A percentile compares a stretch with the other conserved stretches of the same genome.
phyloP scores from a whole-genome alignment of 1,139 yeast species.

The Geotrichum armillariae region DNA sequence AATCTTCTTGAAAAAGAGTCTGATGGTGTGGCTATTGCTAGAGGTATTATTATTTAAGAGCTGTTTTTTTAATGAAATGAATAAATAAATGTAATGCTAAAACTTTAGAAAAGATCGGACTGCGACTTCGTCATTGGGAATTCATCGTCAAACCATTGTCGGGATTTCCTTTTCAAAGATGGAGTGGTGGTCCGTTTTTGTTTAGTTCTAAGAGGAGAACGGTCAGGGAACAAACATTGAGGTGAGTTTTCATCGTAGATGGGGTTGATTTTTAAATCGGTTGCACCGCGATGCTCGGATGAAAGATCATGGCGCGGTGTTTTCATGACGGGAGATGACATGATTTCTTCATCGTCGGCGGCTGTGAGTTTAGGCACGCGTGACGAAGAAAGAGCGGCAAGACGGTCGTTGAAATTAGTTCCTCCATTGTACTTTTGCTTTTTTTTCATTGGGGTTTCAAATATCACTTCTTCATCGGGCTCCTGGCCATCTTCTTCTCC shows the following conservation, averaged over 20 bases:
- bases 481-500: constrained; percentile 9
- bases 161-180: constrained; percentile 13
- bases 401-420: constrained; percentile 4
- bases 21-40: constrained; percentile 57
- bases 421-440: not conserved
- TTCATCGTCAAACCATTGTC: constrained; percentile 20
- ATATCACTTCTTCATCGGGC: constrained; percentile 7
- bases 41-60: constrained; percentile 68
- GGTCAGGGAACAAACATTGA: constrained; percentile 9
- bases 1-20: constrained; percentile 49
- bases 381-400: constrained; percentile 1
- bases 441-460: constrained; percentile 19
- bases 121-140: constrained; percentile 17
- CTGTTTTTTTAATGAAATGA: not conserved
- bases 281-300: not conserved
- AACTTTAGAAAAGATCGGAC: constrained; percentile 1
- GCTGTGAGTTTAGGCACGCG: not conserved
- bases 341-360: constrained; percentile 11
- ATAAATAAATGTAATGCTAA: not conserved
- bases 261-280: not conserved
- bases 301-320: constrained; percentile 9
- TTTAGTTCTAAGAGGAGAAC: constrained; percentile 4
- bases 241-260: constrained; percentile 16
- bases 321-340: constrained; percentile 13
- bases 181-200: not conserved